Conservation (phyloP, 768 basidiomycete genomes). For the Pilatotrama ljubarskyi region DNA sequence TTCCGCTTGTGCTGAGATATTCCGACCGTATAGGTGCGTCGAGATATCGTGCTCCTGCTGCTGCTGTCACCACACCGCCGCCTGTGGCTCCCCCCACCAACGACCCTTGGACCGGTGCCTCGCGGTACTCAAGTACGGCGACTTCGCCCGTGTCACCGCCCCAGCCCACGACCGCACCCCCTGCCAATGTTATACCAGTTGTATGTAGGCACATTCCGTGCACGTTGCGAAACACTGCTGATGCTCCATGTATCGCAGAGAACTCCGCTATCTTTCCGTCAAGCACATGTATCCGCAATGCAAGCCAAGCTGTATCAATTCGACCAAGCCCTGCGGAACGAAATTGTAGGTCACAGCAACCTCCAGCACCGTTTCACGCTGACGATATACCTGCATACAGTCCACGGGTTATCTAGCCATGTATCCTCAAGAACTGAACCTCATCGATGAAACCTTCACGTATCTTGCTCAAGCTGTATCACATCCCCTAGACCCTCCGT, state of each 20-base stretch:
- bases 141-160: conserved; percentile 35
- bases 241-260: conserved; percentile 40
- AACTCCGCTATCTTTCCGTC: conserved; percentile 76
- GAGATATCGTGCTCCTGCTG: conserved; percentile 31
- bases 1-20: not conserved
- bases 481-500: conserved; percentile 32
- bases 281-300: conserved; percentile 80
- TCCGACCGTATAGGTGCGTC: conserved; percentile 31
- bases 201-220: conserved; percentile 14
- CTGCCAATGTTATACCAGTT: conserved; percentile 24
- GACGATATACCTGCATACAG: conserved; percentile 36
- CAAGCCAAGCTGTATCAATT: conserved; percentile 77
- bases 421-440: conserved; percentile 59
- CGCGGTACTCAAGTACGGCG: conserved; percentile 51
- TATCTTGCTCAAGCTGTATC: conserved; percentile 55
- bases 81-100: conserved; percentile 40
- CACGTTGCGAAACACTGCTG: not conserved
- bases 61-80: conserved; percentile 29
- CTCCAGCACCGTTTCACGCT: not conserved
- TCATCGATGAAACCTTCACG: conserved; percentile 62
- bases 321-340: conserved; percentile 62
- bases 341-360: conserved; percentile 54
- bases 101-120: conserved; percentile 76
- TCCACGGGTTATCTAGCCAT: conserved; percentile 71
- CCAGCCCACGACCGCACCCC: conserved; percentile 33